Percentiles rank a stretch among this genome's conserved stretches.
Evolutionary conservation across 208 protist species (phyloP).

Genomic region (Zelonia costaricensis): DNA sequence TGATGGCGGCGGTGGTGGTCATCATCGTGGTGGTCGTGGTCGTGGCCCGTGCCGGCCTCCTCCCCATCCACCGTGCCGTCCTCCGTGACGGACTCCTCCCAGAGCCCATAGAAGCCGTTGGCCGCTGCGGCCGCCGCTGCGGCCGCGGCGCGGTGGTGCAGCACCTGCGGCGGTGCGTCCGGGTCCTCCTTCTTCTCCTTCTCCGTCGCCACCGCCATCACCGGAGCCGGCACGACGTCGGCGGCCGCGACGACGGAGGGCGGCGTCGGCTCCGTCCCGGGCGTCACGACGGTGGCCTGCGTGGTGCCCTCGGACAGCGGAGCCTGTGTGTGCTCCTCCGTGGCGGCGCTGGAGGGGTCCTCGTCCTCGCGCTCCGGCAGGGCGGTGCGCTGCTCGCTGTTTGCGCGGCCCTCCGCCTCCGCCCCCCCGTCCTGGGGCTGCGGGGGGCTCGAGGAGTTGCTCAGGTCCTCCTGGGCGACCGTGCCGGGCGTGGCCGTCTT

Average conservation of each 20-base stretch:
- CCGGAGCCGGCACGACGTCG: background rate
- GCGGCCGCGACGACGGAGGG: background rate
- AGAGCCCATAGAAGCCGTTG: background rate
- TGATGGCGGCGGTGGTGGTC: too few relatives aligned
- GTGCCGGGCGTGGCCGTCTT: background rate
- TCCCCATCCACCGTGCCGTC: background rate
- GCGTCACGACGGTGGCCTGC: background rate
- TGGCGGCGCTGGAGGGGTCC: background rate
- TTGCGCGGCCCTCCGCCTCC: too few relatives aligned
- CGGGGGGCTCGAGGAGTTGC: background rate
- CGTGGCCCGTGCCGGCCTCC: background rate
- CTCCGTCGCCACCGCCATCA: background rate
- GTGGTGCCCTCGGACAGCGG: background rate
- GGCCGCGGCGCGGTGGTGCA: constrained; percentile 7
- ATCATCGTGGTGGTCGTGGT: background rate
- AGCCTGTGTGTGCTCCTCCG: background rate
- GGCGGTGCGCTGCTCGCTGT: too few relatives aligned
- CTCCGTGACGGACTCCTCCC: background rate
- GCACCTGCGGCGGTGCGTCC: constrained; percentile 18
- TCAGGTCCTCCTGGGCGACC: too few relatives aligned
- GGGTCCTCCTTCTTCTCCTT: constrained; percentile 15
- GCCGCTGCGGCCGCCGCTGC: background rate
- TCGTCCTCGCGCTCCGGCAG: too few relatives aligned
- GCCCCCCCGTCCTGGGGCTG: background rate
- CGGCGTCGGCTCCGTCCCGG: background rate